These are phyloP conservation scores for Irpex rosettiformis DNA, from an alignment of 1,284 basidiomycete genomes.

Conservation along the genomic window DNA sequence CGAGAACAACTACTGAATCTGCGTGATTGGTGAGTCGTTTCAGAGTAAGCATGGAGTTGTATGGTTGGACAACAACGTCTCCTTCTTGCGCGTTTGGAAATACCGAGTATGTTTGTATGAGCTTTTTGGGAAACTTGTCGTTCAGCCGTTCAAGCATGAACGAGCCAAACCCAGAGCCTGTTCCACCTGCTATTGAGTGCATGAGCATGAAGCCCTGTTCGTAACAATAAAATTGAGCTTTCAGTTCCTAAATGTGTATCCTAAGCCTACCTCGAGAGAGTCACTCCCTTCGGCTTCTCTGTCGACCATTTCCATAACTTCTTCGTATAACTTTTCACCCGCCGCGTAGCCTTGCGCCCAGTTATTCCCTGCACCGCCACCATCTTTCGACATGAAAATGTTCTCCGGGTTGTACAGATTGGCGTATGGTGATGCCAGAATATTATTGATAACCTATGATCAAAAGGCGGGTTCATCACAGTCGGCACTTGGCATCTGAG, in stretches of 20 bases:
- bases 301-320: conserved; percentile 99
- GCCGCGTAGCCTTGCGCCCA: conserved; percentile 95
- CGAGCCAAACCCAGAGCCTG: conserved; percentile 96
- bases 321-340: conserved; percentile 92
- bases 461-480: neutral
- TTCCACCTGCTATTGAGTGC: conserved; percentile 98
- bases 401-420: conserved; percentile 99
- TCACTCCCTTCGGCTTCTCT: conserved; percentile 98
- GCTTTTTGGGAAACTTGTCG: conserved; percentile 98
- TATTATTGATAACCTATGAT: conserved; percentile 90
- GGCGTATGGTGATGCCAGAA: conserved; percentile 88
- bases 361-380: conserved; percentile 98
- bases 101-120: conserved; percentile 99
- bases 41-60: conserved; percentile 94
- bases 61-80: conserved; percentile 97
- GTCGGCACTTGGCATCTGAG: neutral
- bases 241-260: neutral
- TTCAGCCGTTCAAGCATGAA: conserved; percentile 95
- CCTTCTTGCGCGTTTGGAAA: conserved; percentile 92
- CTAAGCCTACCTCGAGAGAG: conserved; percentile 77
- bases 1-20: conserved; percentile 95
- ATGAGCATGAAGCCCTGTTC: conserved; percentile 95
- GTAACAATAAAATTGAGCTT: neutral
- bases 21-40: conserved; percentile 96
- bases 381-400: conserved; percentile 92